phyloP scores from a whole-genome alignment of 331 rosid species.

The Malus hybrid region DNA sequence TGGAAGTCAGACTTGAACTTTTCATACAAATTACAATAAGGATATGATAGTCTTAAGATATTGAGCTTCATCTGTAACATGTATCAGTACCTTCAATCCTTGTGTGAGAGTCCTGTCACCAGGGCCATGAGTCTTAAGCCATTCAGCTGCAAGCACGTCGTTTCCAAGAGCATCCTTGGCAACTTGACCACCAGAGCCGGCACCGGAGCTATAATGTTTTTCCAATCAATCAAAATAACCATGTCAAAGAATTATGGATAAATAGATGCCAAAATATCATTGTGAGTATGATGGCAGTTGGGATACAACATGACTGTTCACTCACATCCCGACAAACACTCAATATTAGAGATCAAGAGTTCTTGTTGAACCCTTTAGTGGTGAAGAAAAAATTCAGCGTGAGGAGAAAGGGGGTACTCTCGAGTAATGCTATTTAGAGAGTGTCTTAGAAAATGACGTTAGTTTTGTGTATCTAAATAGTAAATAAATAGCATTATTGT shows the following conservation, averaged over 20 bases:
- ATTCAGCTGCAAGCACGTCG: constrained; percentile 58
- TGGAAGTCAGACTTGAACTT: background rate
- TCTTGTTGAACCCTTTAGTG: background rate
- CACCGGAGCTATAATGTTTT: constrained; percentile 45
- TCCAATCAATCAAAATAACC: background rate
- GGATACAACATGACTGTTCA: background rate
- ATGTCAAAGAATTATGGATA: background rate
- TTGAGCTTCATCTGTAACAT: background rate
- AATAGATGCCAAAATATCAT: background rate
- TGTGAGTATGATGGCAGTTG: background rate
- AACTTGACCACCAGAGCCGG: constrained; percentile 46
- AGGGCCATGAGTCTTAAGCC: constrained; percentile 86
- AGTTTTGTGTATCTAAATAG: background rate
- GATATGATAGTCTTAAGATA: background rate
- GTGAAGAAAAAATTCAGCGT: background rate
- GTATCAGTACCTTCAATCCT: constrained; percentile 63
- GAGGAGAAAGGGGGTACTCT: background rate
- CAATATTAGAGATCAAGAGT: background rate
- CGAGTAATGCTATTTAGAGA: background rate
- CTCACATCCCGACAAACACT: background rate
- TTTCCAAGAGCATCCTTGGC: constrained; percentile 95
- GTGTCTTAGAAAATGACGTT: background rate
- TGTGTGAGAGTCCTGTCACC: constrained; percentile 94
- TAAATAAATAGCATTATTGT: too few relatives aligned
- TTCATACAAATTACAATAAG: background rate